Evolutionary conservation across 2,329 filamentous ascomycete genomes (phyloP).

Genomic region (Diplocarpon mali): DNA sequence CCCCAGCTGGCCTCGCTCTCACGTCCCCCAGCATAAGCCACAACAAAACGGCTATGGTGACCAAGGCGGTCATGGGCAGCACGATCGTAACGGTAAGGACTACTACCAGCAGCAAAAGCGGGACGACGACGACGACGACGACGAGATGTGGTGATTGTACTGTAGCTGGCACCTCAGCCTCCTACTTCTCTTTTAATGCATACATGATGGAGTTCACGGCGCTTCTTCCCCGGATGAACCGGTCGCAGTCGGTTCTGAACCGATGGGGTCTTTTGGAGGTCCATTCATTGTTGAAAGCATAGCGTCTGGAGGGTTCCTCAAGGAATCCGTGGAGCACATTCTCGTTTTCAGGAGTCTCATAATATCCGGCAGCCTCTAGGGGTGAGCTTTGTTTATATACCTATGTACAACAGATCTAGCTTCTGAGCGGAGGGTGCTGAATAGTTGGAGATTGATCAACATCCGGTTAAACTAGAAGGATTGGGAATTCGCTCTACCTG

Average conservation of each 20-base stretch:
- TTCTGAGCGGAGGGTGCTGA: conserved; percentile 8
- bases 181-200: conserved; percentile 18
- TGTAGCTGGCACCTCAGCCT: conserved; percentile 7
- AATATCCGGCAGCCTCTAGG: conserved; percentile 16
- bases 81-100: conserved; percentile 21
- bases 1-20: conserved; percentile 26
- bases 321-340: no score
- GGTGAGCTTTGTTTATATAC: conserved; percentile 23
- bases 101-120: conserved; percentile 21
- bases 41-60: conserved; percentile 24
- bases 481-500: background rate
- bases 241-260: conserved; percentile 2
- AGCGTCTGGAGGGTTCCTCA: conserved; percentile 22
- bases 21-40: conserved; percentile 24
- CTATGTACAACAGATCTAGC: conserved; percentile 19
- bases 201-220: conserved; percentile 27
- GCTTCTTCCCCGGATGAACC: conserved; percentile 17
- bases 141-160: conserved; percentile 27
- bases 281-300: conserved; percentile 25
- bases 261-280: conserved; percentile 10
- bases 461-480: background rate
- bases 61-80: conserved; percentile 23
- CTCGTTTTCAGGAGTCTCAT: conserved; percentile 8
- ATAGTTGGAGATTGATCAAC: conserved; percentile 16
- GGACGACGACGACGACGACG: conserved; percentile 18